Evolutionary conservation across 495 filamentous ascomycete genomes (phyloP), one percentile per base, ranked within the genome.

Genomic region (Tetracladium setigerum): DNA sequence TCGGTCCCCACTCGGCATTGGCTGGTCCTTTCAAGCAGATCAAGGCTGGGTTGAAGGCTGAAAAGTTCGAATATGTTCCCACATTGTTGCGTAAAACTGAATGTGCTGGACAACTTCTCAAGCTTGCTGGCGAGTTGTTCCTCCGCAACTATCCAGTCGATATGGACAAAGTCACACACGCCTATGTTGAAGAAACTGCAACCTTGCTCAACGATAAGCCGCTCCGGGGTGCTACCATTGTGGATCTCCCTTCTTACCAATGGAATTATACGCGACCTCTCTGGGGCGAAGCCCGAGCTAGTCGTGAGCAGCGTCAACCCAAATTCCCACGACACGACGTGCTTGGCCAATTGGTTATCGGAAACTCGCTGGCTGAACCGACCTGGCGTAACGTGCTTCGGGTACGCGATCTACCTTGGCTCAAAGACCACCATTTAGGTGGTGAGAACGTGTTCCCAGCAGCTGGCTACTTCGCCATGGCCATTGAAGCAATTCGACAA

Each of bases 1-100:
- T 84, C 13, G 83, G 84, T 0, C 81, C 84, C 19, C 81, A 85
- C 49, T 62, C 69, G 4, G 78, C 82, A 1, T 65, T 88, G 0
- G 68, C 77, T 44, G 76, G 76, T 0, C 80, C 82, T 1, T 55
- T 83, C 19, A 72, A 70, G 49, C 50, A 58, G 32, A 33, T 37
- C 2, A 34, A 56, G 3, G 36, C 60, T 8, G 41, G 58, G 8
- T 51, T 63, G 17, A 41, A 46, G 12, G 30, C 12, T 34, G 75
- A 75, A 57, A 74, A 71, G 72, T 64, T 70, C 1, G 48, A 55
- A 13, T 78, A 78, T 47, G 11, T 56, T 11, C 46, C 62, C 2
- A 55, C 63, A 4, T 40, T 74, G 1, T 15, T 53, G 16, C 60
- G 72, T 1, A 54, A 61, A 5, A 46, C 66, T 24, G 47, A 74